Base-by-base conservation (phyloP, 1,284 basidiomycete genomes). In the Tilletia walkeri region DNA sequence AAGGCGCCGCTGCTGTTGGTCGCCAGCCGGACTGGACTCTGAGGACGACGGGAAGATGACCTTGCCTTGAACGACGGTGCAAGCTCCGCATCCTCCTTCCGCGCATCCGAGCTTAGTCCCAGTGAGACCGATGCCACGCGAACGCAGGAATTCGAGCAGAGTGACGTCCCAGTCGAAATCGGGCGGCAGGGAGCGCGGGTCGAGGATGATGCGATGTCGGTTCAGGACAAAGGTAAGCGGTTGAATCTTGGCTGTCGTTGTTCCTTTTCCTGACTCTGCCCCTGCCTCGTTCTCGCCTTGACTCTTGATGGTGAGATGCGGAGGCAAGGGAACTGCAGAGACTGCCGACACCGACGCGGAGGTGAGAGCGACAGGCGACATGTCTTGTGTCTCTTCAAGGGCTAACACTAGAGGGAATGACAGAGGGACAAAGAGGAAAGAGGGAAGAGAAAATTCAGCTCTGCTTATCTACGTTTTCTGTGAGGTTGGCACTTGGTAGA, bases 81-180 rank as follows among this genome's bases (percentile, higher is more conserved):
- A 84, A 4, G 83, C 81, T 59, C 84, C 84, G 65, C 83, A 84
- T 6, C 83, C 83, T 39, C 84, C 84, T 67, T 84, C 84, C 34
- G 78, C 80, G 56, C 84, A 85, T 3, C 84, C 84, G 9, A 84
- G 77, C 70, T 85, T 85, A 14, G 84, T 84, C 9, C 84, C 84
- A 1, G 80, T 84, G 53, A 85, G 77, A 2, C 82, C 75, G 50
- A 53, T 53, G 45, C 78, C 82, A 53, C 76, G 72, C 48, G 76
- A 75, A 20, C 84, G 78, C 20, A 85, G 73, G 72, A 84, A 85
- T 41, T 83, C 78, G 67, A 85, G 80, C 3, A 85, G 76, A 0
- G 84, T 82, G 9, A 75, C 65, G 47, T 81, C 80, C 4, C 76
- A 77, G 63, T 80, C 76, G 65, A 80, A 77, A 67, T 78, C 75